Conservation (phyloP, 208 protist genomes). For the Crithidia thermophila region DNA sequence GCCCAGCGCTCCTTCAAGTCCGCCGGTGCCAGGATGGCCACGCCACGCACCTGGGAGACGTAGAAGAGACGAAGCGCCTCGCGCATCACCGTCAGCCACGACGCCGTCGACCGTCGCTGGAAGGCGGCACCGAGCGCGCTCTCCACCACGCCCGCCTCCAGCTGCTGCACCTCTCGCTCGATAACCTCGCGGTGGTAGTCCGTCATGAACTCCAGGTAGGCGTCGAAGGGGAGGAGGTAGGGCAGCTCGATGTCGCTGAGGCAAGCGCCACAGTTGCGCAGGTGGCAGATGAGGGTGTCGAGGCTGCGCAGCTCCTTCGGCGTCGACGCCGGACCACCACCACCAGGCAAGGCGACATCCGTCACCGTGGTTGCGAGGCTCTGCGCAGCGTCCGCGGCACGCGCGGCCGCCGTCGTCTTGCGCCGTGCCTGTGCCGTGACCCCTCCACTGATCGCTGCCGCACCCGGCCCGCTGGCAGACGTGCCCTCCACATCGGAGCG, state of each 20-base stretch:
- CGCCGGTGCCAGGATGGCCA: background rate
- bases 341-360: background rate
- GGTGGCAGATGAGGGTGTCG: constrained; percentile 62
- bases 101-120: constrained; percentile 38
- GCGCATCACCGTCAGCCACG: constrained; percentile 80
- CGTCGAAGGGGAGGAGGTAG: constrained; percentile 82
- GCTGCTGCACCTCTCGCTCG: background rate
- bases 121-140: constrained; percentile 35
- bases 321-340: background rate
- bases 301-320: constrained; percentile 45
- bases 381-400: background rate
- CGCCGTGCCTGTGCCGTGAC: background rate
- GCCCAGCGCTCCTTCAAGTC: constrained; percentile 13
- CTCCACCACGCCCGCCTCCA: constrained; percentile 3
- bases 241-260: constrained; percentile 70
- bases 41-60: constrained; percentile 49
- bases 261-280: constrained; percentile 79
- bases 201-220: constrained; percentile 53
- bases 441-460: no score
- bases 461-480: no score
- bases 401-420: background rate
- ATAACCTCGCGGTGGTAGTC: constrained; percentile 2
- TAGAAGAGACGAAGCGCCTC: constrained; percentile 86
- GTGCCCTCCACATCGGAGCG: constrained; percentile 6
- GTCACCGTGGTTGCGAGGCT: background rate